Percentiles rank a stretch among this genome's conserved stretches.
Evolutionary conservation across 129 eudicot species (phyloP).

Genomic region (Apium graveolens): DNA sequence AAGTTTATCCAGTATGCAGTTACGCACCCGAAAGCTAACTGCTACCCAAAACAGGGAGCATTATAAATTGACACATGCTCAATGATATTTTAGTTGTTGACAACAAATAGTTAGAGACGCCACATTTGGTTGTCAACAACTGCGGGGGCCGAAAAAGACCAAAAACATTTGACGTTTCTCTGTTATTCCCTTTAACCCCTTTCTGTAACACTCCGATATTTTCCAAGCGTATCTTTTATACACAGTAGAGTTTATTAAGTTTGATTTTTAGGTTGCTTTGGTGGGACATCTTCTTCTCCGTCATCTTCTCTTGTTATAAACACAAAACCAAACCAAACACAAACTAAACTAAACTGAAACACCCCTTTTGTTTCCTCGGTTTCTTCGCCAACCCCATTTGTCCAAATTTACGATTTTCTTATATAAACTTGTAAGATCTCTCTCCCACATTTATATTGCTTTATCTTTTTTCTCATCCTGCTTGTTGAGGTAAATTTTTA

Average conservation of each 20-base stretch:
- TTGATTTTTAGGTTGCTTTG: not conserved
- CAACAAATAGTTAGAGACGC: not conserved
- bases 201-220: conserved; percentile 19
- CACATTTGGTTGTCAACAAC: not conserved
- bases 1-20: too few species aligned
- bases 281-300: conserved; percentile 28
- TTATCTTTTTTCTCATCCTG: too few species aligned
- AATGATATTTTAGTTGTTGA: too few species aligned
- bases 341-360: too few species aligned
- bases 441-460: not conserved
- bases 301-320: conserved; percentile 17
- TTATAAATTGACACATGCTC: not conserved
- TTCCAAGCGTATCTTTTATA: conserved; percentile 8
- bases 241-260: not conserved
- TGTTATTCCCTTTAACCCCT: conserved; percentile 9
- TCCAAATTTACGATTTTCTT: conserved; percentile 1
- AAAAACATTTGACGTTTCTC: not conserved
- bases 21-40: too few species aligned
- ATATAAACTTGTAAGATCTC: conserved; percentile 29
- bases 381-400: conserved; percentile 34
- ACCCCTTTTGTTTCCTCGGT: conserved; percentile 21
- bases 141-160: not conserved
- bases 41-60: too few species aligned
- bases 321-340: conserved; percentile 6
- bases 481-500: not conserved